phyloP scores from a whole-genome alignment of 441 rosid species.

The Populus hybrid region DNA sequence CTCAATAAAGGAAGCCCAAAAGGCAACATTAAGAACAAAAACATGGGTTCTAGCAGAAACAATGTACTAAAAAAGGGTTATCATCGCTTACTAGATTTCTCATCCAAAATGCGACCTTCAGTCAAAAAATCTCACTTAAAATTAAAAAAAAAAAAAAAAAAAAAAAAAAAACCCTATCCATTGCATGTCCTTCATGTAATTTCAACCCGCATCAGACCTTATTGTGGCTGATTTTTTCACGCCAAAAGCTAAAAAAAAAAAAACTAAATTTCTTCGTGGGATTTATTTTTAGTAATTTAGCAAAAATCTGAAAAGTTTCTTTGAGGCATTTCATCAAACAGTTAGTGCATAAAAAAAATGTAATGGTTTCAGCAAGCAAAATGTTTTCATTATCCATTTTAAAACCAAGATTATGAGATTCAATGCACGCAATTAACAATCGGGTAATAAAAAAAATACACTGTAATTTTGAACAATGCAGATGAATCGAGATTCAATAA shows the following conservation, averaged over 20 bases:
- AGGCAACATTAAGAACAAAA: neutral
- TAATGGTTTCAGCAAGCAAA: neutral
- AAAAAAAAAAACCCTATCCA: neutral
- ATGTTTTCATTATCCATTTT: neutral
- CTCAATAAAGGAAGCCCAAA: neutral
- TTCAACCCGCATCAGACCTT: neutral
- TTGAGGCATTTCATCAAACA: neutral
- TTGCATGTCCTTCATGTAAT: neutral
- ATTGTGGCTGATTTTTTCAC: neutral
- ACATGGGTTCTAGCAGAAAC: neutral
- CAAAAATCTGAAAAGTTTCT: neutral
- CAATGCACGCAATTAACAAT: neutral
- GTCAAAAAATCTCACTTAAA: neutral
- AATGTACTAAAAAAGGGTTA: neutral
- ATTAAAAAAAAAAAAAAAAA: neutral
- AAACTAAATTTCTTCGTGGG: neutral
- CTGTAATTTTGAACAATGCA: neutral
- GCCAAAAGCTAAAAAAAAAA: neutral
- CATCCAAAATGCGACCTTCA: neutral
- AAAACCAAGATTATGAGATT: neutral
- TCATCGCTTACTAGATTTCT: neutral
- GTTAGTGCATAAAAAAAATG: neutral
- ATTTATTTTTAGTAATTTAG: neutral
- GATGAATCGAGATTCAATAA: neutral
- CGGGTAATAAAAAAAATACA: neutral